These are phyloP conservation scores for Trypanosoma rangeli DNA, from an alignment of 208 protist species.

Conservation along the genomic window DNA sequence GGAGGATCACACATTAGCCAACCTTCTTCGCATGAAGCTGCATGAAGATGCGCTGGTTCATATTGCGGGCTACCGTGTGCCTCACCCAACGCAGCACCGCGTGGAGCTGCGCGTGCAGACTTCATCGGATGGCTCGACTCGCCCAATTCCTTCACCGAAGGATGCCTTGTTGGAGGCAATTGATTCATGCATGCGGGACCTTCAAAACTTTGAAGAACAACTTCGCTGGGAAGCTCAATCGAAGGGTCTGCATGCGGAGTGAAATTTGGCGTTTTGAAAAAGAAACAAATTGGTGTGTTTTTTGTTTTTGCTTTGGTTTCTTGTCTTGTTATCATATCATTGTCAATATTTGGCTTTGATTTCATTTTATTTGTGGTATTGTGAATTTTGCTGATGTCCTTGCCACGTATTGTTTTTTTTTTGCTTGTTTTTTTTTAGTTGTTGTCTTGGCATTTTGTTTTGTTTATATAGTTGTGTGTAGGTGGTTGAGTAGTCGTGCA, in stretches of 20 bases:
- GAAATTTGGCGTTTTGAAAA: not conserved
- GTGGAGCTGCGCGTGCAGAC: slow-evolving; percentile 89
- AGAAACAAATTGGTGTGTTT: not conserved
- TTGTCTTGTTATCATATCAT: not conserved
- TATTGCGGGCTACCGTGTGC: slow-evolving; percentile 88
- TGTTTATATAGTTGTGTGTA: not conserved
- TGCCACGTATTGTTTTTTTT: not conserved
- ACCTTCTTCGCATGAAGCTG: slow-evolving; percentile 89
- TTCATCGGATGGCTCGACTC: slow-evolving; percentile 48
- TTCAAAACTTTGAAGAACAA: slow-evolving; percentile 78
- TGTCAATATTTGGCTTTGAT: not conserved
- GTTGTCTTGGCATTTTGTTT: no score
- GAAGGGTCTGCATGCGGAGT: slow-evolving; percentile 48
- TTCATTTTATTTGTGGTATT: not conserved
- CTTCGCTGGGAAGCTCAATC: slow-evolving; percentile 62
- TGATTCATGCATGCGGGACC: slow-evolving; percentile 71
- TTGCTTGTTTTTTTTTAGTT: slow-evolving; percentile 9
- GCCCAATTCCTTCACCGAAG: slow-evolving; percentile 70
- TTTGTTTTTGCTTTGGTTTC: not conserved
- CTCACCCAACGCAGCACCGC: slow-evolving; percentile 89
- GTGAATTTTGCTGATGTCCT: not conserved
- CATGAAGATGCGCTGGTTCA: slow-evolving; percentile 78
- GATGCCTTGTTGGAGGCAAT: slow-evolving; percentile 75
- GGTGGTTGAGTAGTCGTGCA: not conserved
- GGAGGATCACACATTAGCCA: slow-evolving; percentile 90